Conservation (phyloP, 148 eudicot genomes). For the Drosera capensis region DNA sequence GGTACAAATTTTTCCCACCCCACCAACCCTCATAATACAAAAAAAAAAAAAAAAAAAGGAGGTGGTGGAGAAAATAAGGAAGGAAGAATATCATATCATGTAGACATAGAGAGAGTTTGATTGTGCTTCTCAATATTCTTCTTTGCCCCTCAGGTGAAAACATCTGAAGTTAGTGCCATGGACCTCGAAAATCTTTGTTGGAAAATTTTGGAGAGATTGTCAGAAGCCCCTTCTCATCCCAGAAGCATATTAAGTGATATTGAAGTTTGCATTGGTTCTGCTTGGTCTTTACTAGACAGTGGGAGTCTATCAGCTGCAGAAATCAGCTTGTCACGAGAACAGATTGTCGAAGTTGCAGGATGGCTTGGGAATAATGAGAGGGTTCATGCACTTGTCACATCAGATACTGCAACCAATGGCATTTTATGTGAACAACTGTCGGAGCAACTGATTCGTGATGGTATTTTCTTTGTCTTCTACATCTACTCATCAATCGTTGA, state of each 20-base stretch:
- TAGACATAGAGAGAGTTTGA: no score
- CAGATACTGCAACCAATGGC: slow-evolving; percentile 23
- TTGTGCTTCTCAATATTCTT: no score
- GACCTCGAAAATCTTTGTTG: slow-evolving; percentile 62
- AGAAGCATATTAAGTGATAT: slow-evolving; percentile 65
- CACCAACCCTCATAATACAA: no score
- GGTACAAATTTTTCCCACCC: slow-evolving; percentile 19
- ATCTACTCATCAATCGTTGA: background rate
- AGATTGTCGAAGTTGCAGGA: slow-evolving; percentile 47
- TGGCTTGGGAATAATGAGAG: slow-evolving; percentile 91
- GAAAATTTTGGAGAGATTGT: slow-evolving; percentile 61
- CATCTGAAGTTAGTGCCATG: slow-evolving; percentile 51
- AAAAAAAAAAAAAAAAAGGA: background rate
- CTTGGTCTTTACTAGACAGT: slow-evolving; percentile 31
- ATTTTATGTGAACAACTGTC: slow-evolving; percentile 52
- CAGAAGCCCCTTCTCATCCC: slow-evolving; percentile 45
- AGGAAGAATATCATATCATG: no score
- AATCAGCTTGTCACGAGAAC: slow-evolving; percentile 62
- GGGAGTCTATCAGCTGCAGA: slow-evolving; percentile 65
- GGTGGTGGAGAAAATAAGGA: background rate
- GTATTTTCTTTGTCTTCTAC: slow-evolving; percentile 22
- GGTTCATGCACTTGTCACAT: slow-evolving; percentile 26
- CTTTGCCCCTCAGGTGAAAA: slow-evolving; percentile 51
- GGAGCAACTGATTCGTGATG: slow-evolving; percentile 85
- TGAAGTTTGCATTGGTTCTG: slow-evolving; percentile 61